Percentiles rank a stretch among this genome's conserved stretches.
Evolutionary conservation across 768 basidiomycete species (phyloP).

Genomic region (Asterophora lycoperdoides): DNA sequence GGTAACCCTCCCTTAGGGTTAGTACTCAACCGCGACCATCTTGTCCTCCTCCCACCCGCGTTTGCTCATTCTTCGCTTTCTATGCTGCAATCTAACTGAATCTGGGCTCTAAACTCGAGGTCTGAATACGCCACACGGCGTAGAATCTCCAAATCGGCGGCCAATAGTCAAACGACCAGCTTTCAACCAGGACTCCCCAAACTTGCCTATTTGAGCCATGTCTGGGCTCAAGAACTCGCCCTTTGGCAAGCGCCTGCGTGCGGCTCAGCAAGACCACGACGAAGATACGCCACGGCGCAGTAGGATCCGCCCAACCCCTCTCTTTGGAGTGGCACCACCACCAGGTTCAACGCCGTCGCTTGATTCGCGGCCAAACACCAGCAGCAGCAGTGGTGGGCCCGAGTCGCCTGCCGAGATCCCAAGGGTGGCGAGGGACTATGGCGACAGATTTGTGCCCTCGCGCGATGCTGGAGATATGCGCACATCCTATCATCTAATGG

Average conservation of each 20-base stretch:
- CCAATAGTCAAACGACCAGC: background rate
- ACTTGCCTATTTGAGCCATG: conserved; percentile 33
- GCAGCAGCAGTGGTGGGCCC: conserved; percentile 49
- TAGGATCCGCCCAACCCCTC: conserved; percentile 48
- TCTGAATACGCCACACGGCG: background rate
- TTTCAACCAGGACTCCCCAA: background rate
- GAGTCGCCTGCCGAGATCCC: conserved; percentile 35
- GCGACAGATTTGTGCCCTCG: conserved; percentile 67
- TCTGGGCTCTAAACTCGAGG: background rate
- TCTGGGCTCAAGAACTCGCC: conserved; percentile 80
- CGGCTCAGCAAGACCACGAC: conserved; percentile 59
- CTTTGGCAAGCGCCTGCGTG: conserved; percentile 79
- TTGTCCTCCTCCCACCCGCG: background rate
- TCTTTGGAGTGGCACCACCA: conserved; percentile 44
- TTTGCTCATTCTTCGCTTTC: background rate
- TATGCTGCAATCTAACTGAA: conserved; percentile 1
- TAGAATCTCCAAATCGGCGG: background rate
- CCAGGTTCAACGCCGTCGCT: conserved; percentile 47
- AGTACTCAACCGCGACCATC: conserved; percentile 1
- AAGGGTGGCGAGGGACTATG: conserved; percentile 41
- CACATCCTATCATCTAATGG: conserved; percentile 63
- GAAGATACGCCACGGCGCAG: conserved; percentile 50
- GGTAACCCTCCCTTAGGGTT: conserved; percentile 4
- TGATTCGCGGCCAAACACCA: conserved; percentile 50
- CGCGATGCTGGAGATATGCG: conserved; percentile 61